Percentiles rank a stretch among this genome's conserved stretches.
Conservation (phyloP, 2,329 filamentous ascomycete genomes). For the Aspergillus thermomutatus region DNA sequence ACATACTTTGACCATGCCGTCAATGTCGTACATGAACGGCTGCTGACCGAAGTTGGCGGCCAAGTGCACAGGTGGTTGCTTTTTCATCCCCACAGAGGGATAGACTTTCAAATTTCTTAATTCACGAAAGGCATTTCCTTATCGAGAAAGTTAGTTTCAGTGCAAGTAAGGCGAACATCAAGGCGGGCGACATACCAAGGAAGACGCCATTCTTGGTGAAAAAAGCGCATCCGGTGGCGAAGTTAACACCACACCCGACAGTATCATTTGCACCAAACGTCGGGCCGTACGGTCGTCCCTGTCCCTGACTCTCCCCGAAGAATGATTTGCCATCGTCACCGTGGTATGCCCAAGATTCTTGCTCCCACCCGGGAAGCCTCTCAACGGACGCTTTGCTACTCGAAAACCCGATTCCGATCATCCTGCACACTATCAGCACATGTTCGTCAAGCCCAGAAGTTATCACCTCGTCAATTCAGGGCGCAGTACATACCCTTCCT, state of each 20-base stretch:
- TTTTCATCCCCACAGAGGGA: slow-evolving; percentile 65
- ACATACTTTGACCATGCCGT: slow-evolving; percentile 73
- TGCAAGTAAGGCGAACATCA: neutral
- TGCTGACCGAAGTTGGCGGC: slow-evolving; percentile 63
- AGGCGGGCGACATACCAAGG: slow-evolving; percentile 45
- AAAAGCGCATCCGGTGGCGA: slow-evolving; percentile 58
- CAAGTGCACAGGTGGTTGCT: slow-evolving; percentile 55
- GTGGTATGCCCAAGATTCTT: slow-evolving; percentile 64
- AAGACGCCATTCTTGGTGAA: slow-evolving; percentile 64
- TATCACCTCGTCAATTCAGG: neutral
- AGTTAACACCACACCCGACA: slow-evolving; percentile 64
- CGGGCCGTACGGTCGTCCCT: slow-evolving; percentile 57
- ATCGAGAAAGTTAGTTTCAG: slow-evolving; percentile 2
- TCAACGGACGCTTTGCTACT: slow-evolving; percentile 57
- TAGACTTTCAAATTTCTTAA: slow-evolving; percentile 43
- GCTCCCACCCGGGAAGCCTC: slow-evolving; percentile 63
- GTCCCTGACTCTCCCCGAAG: slow-evolving; percentile 53
- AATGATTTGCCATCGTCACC: slow-evolving; percentile 65
- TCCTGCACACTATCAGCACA: slow-evolving; percentile 17
- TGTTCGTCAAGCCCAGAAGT: neutral
- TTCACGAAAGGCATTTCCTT: slow-evolving; percentile 56
- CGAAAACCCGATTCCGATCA: slow-evolving; percentile 59
- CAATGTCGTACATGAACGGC: slow-evolving; percentile 88
- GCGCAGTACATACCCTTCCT: slow-evolving; percentile 56
- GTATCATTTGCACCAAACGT: slow-evolving; percentile 59